Percentiles rank a stretch among this genome's conserved stretches.
These are phyloP conservation scores for Emericellopsis cladophorae DNA, from an alignment of 2,329 filamentous ascomycete genomes.

Conservation along the genomic window DNA sequence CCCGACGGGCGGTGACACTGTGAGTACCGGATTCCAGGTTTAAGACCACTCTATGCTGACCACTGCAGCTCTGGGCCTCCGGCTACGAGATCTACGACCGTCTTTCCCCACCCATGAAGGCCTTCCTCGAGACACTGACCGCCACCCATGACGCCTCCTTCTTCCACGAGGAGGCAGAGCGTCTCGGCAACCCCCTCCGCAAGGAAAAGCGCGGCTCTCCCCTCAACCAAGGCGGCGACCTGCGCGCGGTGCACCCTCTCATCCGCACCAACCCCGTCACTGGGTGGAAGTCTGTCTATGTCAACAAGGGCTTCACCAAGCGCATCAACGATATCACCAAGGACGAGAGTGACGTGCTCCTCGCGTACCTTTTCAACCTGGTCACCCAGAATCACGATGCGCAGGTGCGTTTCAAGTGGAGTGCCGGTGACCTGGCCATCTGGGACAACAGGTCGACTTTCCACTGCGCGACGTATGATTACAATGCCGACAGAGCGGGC, in stretches of 20 bases:
- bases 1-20: constrained; percentile 42
- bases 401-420: constrained; percentile 42
- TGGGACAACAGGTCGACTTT: constrained; percentile 50
- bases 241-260: constrained; percentile 38
- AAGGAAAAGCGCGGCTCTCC: constrained; percentile 36
- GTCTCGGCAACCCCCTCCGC: constrained; percentile 31
- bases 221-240: constrained; percentile 39
- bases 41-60: not conserved
- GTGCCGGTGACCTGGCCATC: constrained; percentile 42
- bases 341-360: constrained; percentile 39
- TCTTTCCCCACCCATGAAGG: constrained; percentile 32
- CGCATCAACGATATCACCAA: constrained; percentile 41
- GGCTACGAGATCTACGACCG: constrained; percentile 48
- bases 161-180: constrained; percentile 28
- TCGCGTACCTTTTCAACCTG: constrained; percentile 32
- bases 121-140: constrained; percentile 29
- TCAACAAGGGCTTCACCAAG: constrained; percentile 37
- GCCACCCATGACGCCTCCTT: constrained; percentile 6
- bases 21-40: constrained; percentile 5
- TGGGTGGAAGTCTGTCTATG: constrained; percentile 42
- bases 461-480: constrained; percentile 46
- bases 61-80: constrained; percentile 38
- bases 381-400: constrained; percentile 42
- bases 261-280: constrained; percentile 49
- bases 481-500: constrained; percentile 26